Conservation (phyloP, 257 asterid genomes). For the Gentiana straminea region DNA sequence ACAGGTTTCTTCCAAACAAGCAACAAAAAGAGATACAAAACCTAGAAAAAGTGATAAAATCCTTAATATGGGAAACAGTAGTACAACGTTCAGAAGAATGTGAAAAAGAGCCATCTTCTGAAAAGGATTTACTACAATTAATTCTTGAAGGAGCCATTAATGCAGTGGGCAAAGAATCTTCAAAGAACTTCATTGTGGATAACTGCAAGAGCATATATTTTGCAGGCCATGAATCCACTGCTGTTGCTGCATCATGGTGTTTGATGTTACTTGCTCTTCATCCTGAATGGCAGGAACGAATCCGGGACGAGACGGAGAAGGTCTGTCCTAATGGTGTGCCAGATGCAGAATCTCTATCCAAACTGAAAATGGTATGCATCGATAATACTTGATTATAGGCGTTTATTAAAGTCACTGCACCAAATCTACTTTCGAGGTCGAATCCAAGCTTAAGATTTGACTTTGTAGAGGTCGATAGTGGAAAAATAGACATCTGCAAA, state of each 20-base stretch:
- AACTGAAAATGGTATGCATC: constrained; percentile 50
- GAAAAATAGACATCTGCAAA: no score
- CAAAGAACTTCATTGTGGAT: constrained; percentile 66
- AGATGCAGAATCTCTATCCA: constrained; percentile 41
- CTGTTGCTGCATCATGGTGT: constrained; percentile 85
- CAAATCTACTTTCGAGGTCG: no score
- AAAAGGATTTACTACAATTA: constrained; percentile 54
- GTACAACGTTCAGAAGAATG: constrained; percentile 34
- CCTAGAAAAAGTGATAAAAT: constrained; percentile 62
- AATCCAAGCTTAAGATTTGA: no score
- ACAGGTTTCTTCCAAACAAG: constrained; percentile 32
- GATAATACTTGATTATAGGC: no score
- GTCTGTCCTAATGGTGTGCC: constrained; percentile 22
- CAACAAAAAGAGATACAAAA: constrained; percentile 36
- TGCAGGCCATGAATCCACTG: constrained; percentile 86
- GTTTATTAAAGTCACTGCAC: no score
- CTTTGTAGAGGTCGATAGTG: no score
- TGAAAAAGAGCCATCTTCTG: constrained; percentile 20
- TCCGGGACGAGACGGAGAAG: constrained; percentile 41
- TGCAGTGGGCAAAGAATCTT: constrained; percentile 36
- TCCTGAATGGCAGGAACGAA: constrained; percentile 67
- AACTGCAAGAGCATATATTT: constrained; percentile 87
- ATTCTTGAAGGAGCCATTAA: constrained; percentile 57
- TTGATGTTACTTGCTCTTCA: constrained; percentile 67
- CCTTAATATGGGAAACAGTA: constrained; percentile 61